phyloP scores from a whole-genome alignment of 2,329 filamentous ascomycete genomes.

The Monosporascus sp. region DNA sequence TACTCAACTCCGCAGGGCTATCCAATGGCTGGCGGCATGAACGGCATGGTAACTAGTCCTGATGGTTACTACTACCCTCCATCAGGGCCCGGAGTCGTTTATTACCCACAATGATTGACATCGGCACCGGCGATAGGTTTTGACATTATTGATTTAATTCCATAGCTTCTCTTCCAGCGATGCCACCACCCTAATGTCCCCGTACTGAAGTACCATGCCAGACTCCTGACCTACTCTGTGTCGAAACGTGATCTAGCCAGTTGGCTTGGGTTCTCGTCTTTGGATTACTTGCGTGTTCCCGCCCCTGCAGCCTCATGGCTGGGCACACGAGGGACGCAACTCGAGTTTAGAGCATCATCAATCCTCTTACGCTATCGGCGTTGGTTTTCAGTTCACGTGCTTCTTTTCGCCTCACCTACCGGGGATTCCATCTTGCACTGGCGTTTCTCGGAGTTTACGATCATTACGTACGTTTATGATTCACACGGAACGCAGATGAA shows the following conservation, averaged over 20 bases:
- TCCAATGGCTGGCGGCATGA: slow-evolving; percentile 53
- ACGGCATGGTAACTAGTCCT: slow-evolving; percentile 71
- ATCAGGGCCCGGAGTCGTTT: slow-evolving; percentile 50
- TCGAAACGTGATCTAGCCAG: background rate
- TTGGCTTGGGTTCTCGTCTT: background rate
- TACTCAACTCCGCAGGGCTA: slow-evolving; percentile 50
- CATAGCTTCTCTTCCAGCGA: background rate
- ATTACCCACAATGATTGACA: slow-evolving; percentile 48
- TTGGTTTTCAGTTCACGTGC: background rate
- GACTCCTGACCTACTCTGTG: background rate
- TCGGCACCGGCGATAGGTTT: background rate
- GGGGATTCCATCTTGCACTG: background rate
- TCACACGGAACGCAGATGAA: background rate
- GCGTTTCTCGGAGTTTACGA: background rate
- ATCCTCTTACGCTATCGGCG: background rate
- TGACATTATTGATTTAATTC: background rate
- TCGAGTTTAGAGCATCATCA: background rate
- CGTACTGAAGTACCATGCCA: background rate
- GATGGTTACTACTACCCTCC: slow-evolving; percentile 68
- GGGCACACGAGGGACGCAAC: background rate
- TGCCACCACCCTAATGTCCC: background rate
- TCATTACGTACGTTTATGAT: background rate
- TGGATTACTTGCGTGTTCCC: background rate
- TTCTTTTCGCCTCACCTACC: too few species aligned
- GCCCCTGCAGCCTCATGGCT: background rate